phyloP scores from a whole-genome alignment of 495 filamentous ascomycete species.

The Immersiella caudata region DNA sequence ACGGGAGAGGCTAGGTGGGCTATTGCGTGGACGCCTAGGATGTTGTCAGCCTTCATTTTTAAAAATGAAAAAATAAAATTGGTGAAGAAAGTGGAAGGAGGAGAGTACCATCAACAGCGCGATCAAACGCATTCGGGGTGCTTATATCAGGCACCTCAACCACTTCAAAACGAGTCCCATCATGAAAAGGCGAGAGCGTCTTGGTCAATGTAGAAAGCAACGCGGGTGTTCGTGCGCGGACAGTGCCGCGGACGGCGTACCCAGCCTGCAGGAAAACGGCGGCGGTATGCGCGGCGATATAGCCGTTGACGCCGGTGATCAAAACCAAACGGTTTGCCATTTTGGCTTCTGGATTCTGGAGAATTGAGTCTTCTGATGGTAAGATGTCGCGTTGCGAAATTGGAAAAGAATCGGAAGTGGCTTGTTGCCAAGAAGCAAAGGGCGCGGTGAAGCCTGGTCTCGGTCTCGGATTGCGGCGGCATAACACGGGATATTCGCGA shows the following conservation, averaged over 20 bases:
- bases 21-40: slow-evolving; percentile 24
- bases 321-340: slow-evolving; percentile 33
- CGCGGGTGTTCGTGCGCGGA: slow-evolving; percentile 32
- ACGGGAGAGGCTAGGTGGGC: slow-evolving; percentile 63
- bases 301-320: slow-evolving; percentile 61
- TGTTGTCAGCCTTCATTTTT: not conserved
- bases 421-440: slow-evolving; percentile 2
- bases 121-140: slow-evolving; percentile 43
- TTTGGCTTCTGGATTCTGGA: not conserved
- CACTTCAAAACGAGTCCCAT: slow-evolving; percentile 39
- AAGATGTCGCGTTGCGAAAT: not conserved
- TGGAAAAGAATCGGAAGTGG: not conserved
- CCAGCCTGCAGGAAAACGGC: slow-evolving; percentile 51
- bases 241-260: slow-evolving; percentile 55
- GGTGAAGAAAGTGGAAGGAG: not conserved
- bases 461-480: not conserved
- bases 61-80: not conserved
- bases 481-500: not conserved
- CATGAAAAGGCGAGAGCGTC: slow-evolving; percentile 53
- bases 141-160: slow-evolving; percentile 46
- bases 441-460: slow-evolving; percentile 6
- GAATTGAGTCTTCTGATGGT: not conserved
- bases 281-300: slow-evolving; percentile 56
- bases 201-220: slow-evolving; percentile 54
- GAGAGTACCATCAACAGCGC: slow-evolving; percentile 47